Conservation (phyloP, 805 yeast species). For the Candida dendrica region DNA sequence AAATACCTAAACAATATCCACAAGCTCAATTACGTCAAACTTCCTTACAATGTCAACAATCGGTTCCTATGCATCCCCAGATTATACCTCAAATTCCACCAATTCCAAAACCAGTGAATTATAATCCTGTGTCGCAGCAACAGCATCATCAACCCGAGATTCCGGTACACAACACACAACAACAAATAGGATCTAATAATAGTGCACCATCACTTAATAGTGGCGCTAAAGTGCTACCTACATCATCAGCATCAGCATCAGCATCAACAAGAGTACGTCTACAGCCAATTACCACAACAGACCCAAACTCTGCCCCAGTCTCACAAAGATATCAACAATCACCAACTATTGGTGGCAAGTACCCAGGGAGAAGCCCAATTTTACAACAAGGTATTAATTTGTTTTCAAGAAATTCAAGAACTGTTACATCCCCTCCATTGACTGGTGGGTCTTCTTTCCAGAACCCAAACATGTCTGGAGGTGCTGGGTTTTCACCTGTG, state of each 20-base stretch:
- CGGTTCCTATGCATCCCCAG: conserved; percentile 4
- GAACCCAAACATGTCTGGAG: background rate
- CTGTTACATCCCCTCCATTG: conserved; percentile 15
- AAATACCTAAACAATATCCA: conserved; percentile 6
- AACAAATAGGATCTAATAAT: conserved; percentile 6
- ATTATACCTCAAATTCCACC: conserved; percentile 5
- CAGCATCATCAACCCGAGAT: conserved; percentile 13
- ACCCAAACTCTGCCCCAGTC: conserved; percentile 8
- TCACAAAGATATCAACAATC: conserved; percentile 15
- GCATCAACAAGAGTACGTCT: conserved; percentile 6
- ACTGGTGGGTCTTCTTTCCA: conserved; percentile 2
- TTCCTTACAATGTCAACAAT: conserved; percentile 14
- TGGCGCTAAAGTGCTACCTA: conserved; percentile 4
- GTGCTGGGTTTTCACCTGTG: conserved; percentile 10
- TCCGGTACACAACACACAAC: conserved; percentile 9
- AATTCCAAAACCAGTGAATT: conserved; percentile 9
- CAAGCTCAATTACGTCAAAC: background rate
- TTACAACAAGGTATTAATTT: conserved; percentile 31
- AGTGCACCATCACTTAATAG: conserved; percentile 5
- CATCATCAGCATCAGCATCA: conserved; percentile 14
- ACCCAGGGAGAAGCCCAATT: conserved; percentile 25
- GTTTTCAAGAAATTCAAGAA: conserved; percentile 21
- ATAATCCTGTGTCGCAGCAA: conserved; percentile 11
- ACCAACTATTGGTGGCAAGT: conserved; percentile 7
- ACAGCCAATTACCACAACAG: conserved; percentile 13